Base-by-base conservation (phyloP, 106 monocot species). In the Iris macrosiphon region DNA sequence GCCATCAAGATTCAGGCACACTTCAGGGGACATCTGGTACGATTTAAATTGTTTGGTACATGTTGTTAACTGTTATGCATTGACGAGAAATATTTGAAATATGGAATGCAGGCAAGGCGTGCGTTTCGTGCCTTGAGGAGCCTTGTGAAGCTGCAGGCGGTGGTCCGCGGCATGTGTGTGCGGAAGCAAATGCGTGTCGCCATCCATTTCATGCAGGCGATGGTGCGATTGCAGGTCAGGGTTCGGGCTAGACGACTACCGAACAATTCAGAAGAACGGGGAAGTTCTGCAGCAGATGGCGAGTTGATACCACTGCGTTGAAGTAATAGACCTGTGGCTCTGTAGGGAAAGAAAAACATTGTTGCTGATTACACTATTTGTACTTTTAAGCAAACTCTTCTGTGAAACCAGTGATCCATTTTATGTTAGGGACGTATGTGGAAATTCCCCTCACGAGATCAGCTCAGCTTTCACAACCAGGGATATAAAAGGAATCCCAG, bases 11-110 rank as follows among this genome's bases (percentile, higher is more conserved):
- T 81, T 51, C 81, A 81, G 38, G 57, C 81, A 19, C 59, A 52
- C 37, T 81, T 81, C 52, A 37, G 81, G 57, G 76, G 67, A 34
- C 76, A 81, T 72, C 55, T 81, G 76, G 81, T 79, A 70, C 49
- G 51, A 28, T 20, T 47, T 22, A 44, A 20, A 23, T 20, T 17
- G 15, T 55, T 16, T 12, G n/a, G 17, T 62, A 15, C 12, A 24
- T 46, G 10, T 21, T 29, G 0, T 16, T 2, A 4, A n/a, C 3
- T 6, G 9, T 30, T 11, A 21, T 32, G 18, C 18, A 22, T 19
- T 19, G 17, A 3, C 4, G 15, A 14, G 4, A 11, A 14, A 35
- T 43, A 16, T 59, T 16, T 42, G 17, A 25, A 40, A 64, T 52
- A 11, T 35, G 25, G 31, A 14, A 33, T 7, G 38, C 34, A 74